Base-by-base conservation (phyloP, 1,284 basidiomycete genomes). In the Papiliotrema terrestris region DNA sequence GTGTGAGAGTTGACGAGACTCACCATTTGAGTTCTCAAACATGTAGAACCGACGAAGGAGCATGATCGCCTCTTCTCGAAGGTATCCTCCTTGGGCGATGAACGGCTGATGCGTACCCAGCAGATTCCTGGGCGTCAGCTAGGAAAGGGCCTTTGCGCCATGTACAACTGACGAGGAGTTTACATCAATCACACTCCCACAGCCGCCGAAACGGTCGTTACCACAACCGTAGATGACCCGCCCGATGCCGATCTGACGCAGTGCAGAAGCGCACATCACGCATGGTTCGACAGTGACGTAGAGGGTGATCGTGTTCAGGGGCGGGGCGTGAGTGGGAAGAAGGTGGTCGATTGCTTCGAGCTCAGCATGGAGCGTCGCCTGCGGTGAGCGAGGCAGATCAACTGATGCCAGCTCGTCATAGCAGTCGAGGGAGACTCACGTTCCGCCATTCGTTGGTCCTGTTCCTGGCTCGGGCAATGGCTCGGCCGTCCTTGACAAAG, bases 221-320 rank as follows among this genome's bases (percentile, higher is more conserved):
- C 85, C 89, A 66, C 91, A 96, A 1, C 96, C 96, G 72, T 91
- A 98, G 56, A 87, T 90, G 2, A 98, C 95, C 56, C 87, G 83
- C 55, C 85, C 84, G 68, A 99, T 93, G 8, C 95, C 94, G 57
- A 95, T 79, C 76, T 98, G 95, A 49, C 95, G 83, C 45, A 98
- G 81, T 5, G 95, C 96, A 26, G 89, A 91, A 4, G 93, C 91
- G 65, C 96, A 99, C 96, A 99, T 98, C 70, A 98, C 91, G 75
- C 96, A 99, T 0, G 96, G 96, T 77, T 99, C 96, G 51, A 99
- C 94, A 0, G 96, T 98, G 52, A 98, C 96, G 73, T 98, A 99
- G 19, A 98, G 84, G 2, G 86, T 91, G 22, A 91, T 94, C 14
- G 83, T 80, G 1, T 82, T 81, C 42, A 98, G 83, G 3, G 91